Percentiles rank a stretch among this genome's conserved stretches.
Evolutionary conservation across 192 early-diverging fungal species (phyloP).

Genomic region (Linnemannia hyalina): DNA sequence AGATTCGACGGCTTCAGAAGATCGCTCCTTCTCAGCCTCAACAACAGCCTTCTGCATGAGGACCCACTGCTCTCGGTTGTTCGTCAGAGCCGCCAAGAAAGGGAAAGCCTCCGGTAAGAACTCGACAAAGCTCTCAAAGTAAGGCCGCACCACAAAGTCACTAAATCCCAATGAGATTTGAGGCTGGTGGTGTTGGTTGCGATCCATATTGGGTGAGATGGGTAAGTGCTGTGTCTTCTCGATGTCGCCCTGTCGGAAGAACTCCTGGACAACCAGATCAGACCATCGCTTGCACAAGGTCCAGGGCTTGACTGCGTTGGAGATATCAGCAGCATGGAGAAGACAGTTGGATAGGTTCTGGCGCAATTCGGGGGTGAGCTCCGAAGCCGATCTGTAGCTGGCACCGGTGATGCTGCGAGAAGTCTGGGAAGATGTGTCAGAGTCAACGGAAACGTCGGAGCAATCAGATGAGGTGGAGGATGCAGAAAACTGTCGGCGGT

Average conservation of each 20-base stretch:
- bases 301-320: slow-evolving; percentile 90
- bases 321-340: slow-evolving; percentile 92
- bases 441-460: slow-evolving; percentile 28
- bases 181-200: slow-evolving; percentile 74
- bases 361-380: slow-evolving; percentile 63
- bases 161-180: slow-evolving; percentile 87
- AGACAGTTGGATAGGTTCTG: slow-evolving; percentile 74
- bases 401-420: slow-evolving; percentile 14
- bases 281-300: slow-evolving; percentile 91
- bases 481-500: slow-evolving; percentile 36
- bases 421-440: slow-evolving; percentile 28
- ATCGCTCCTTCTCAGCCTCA: slow-evolving; percentile 4
- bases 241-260: slow-evolving; percentile 88
- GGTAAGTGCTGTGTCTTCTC: slow-evolving; percentile 83
- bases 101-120: slow-evolving; percentile 77
- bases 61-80: slow-evolving; percentile 72
- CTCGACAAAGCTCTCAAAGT: slow-evolving; percentile 85
- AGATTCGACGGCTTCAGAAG: neutral
- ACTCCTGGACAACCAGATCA: slow-evolving; percentile 87
- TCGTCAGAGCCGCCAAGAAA: slow-evolving; percentile 67
- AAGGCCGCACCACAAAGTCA: slow-evolving; percentile 88
- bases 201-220: slow-evolving; percentile 93
- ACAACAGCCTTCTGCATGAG: slow-evolving; percentile 36
- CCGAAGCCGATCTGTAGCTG: slow-evolving; percentile 17
- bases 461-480: slow-evolving; percentile 43